phyloP scores from a whole-genome alignment of 768 basidiomycete species.

The Phanerochaete carnosa region DNA sequence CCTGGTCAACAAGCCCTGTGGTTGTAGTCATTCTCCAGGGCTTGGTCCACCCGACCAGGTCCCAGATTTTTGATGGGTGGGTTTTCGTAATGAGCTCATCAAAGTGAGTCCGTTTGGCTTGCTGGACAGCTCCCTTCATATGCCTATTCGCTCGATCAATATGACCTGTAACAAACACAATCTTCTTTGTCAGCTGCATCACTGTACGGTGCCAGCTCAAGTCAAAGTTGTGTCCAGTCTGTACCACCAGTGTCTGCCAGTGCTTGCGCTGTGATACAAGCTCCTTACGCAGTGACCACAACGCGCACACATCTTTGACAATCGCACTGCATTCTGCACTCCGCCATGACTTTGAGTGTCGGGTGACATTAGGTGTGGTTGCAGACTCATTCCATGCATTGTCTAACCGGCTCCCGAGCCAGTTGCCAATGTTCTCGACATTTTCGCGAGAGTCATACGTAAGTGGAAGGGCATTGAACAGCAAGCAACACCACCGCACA shows the following conservation, averaged over 20 bases:
- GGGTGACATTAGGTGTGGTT: not conserved
- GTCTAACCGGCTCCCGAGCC: not conserved
- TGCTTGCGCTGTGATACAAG: not conserved
- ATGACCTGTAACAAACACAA: not conserved
- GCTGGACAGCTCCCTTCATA: not conserved
- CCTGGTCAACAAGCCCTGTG: not conserved
- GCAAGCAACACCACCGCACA: not conserved
- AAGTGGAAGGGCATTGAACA: not conserved
- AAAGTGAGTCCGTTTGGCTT: not conserved
- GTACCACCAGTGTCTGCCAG: not conserved
- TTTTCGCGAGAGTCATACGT: not conserved
- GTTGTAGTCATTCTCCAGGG: not conserved
- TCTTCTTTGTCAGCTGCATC: not conserved
- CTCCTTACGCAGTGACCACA: not conserved
- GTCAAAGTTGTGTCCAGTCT: not conserved
- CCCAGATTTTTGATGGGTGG: not conserved
- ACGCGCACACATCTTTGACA: not conserved
- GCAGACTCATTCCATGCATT: not conserved
- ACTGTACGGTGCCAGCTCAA: not conserved
- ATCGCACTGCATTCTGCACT: not conserved
- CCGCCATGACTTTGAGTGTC: constrained; percentile 10
- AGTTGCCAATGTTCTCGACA: not conserved
- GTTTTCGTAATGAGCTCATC: not conserved
- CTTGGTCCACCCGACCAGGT: constrained; percentile 2
- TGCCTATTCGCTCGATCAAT: not conserved